Evolutionary conservation across 2,329 filamentous ascomycete genomes (phyloP).

Genomic region (Penicillium sumatraense): DNA sequence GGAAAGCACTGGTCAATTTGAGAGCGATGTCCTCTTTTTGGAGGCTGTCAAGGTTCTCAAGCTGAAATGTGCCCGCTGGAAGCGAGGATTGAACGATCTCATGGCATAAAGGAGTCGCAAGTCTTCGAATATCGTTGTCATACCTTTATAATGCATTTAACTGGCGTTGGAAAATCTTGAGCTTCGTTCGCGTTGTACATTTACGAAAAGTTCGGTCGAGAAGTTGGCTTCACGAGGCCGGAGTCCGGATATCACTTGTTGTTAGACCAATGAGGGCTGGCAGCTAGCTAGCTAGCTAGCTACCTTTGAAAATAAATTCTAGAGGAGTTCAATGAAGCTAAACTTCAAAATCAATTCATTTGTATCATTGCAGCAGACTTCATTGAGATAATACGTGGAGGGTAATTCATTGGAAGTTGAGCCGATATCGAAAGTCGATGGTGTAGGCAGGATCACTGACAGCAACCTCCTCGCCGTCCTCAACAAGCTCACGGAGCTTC

Average conservation of each 20-base stretch:
- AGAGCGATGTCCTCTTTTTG: slow-evolving; percentile 90
- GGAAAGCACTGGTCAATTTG: slow-evolving; percentile 93
- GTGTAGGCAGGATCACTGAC: slow-evolving; percentile 90
- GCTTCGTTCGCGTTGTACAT: slow-evolving; percentile 39
- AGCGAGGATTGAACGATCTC: slow-evolving; percentile 50
- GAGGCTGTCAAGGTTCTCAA: slow-evolving; percentile 86
- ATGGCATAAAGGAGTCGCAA: slow-evolving; percentile 38
- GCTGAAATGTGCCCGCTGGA: slow-evolving; percentile 69
- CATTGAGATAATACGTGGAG: slow-evolving; percentile 1
- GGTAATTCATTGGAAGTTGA: slow-evolving; percentile 52
- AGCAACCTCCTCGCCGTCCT: slow-evolving; percentile 83
- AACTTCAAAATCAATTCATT: slow-evolving; percentile 7
- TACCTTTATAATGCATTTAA: slow-evolving; percentile 41
- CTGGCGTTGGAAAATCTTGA: slow-evolving; percentile 42
- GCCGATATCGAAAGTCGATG: slow-evolving; percentile 68
- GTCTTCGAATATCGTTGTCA: slow-evolving; percentile 10
- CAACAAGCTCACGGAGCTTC: slow-evolving; percentile 76
- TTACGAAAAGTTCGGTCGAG: slow-evolving; percentile 39
- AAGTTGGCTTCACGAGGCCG: slow-evolving; percentile 36
- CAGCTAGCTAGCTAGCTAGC: slow-evolving; percentile 20
- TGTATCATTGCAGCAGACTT: slow-evolving; percentile 4
- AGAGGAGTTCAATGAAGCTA: slow-evolving; percentile 15
- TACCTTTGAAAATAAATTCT: slow-evolving; percentile 24
- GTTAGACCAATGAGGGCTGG: slow-evolving; percentile 34
- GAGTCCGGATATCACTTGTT: slow-evolving; percentile 36